Conservation (phyloP, 2,329 filamentous ascomycete genomes). For the Esteya vermicola region DNA sequence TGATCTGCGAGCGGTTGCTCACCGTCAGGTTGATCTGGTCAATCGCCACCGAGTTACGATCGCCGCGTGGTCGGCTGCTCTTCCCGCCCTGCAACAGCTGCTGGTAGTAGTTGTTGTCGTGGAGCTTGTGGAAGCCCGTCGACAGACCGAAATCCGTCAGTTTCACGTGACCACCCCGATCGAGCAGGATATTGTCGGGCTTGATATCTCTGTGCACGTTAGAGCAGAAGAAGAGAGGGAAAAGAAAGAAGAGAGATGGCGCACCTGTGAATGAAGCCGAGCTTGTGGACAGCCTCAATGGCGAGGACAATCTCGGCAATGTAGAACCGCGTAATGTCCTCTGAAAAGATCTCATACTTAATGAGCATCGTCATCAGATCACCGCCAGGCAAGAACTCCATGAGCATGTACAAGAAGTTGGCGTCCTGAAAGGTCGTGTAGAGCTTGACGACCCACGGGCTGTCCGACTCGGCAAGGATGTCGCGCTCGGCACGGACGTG, state of each 20-base stretch:
- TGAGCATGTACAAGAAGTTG: conserved; percentile 95
- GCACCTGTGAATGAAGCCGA: conserved; percentile 85
- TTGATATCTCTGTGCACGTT: conserved; percentile 69
- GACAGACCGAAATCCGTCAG: conserved; percentile 96
- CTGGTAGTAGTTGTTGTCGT: conserved; percentile 97
- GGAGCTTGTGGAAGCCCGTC: conserved; percentile 93
- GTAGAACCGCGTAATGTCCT: conserved; percentile 97
- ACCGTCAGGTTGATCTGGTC: conserved; percentile 98
- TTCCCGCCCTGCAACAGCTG: conserved; percentile 80
- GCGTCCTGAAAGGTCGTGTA: conserved; percentile 96
- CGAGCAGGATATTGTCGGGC: conserved; percentile 93
- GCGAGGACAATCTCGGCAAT: conserved; percentile 96
- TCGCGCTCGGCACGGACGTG: conserved; percentile 96
- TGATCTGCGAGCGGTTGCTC: conserved; percentile 94
- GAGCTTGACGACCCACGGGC: conserved; percentile 96
- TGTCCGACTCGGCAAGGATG: conserved; percentile 97
- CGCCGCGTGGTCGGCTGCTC: conserved; percentile 56
- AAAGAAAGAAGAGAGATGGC: neutral
- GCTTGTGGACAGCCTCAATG: conserved; percentile 96
- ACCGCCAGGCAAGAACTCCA: conserved; percentile 97
- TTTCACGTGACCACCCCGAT: conserved; percentile 93
- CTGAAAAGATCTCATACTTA: conserved; percentile 98
- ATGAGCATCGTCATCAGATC: conserved; percentile 99
- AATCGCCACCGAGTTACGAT: conserved; percentile 86
- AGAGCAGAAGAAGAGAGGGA: neutral